Evolutionary conservation across 2,329 filamentous ascomycete species (phyloP).

Genomic region (Albophoma yamanashiensis): DNA sequence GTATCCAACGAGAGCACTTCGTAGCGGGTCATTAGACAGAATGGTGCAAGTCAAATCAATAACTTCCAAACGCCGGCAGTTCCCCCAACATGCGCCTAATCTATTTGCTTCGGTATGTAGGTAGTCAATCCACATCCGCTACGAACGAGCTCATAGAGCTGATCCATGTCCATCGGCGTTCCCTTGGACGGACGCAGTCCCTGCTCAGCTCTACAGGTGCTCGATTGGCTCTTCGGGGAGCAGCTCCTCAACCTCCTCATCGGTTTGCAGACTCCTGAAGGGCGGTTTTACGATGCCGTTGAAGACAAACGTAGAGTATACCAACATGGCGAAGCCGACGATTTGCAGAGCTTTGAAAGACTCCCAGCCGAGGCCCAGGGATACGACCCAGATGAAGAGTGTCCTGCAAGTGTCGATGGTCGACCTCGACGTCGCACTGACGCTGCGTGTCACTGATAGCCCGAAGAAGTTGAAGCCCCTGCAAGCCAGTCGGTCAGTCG

Average conservation of each 20-base stretch:
- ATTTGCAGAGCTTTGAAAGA: conserved; percentile 97
- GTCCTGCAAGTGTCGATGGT: conserved; percentile 97
- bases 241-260: conserved; percentile 49
- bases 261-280: conserved; percentile 51
- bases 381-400: conserved; percentile 96
- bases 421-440: conserved; percentile 86
- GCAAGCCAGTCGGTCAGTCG: conserved; percentile 1
- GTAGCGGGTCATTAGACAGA: neutral
- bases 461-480: conserved; percentile 99
- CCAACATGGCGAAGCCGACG: conserved; percentile 73
- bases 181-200: neutral
- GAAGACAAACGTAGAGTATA: conserved; percentile 95
- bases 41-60: neutral
- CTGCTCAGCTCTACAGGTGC: conserved; percentile 31
- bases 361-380: conserved; percentile 89
- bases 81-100: neutral
- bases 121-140: neutral
- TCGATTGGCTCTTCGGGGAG: conserved; percentile 79
- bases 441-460: conserved; percentile 77
- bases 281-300: conserved; percentile 88
- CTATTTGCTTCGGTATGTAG: neutral
- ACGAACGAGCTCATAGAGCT: neutral
- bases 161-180: neutral
- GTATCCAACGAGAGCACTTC: neutral
- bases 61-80: neutral